phyloP scores from a whole-genome alignment of 805 yeast genomes.

The Yamadazyma paraphyllophila region DNA sequence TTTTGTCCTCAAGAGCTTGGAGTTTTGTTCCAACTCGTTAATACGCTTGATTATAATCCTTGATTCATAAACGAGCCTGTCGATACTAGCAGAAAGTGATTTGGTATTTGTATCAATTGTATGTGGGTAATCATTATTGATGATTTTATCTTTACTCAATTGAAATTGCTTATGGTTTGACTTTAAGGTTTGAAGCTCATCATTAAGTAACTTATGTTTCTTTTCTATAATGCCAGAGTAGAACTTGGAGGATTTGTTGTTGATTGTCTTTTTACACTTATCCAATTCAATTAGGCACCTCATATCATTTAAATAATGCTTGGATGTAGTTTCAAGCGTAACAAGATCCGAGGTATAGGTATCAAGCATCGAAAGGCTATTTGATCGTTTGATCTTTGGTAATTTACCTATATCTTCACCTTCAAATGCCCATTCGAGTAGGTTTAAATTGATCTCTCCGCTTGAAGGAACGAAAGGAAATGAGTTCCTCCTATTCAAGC shows the following conservation, averaged over 20 bases:
- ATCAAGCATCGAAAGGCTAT: constrained; percentile 10
- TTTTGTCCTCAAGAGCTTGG: constrained; percentile 26
- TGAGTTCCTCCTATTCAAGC: constrained; percentile 35
- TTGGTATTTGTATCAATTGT: constrained; percentile 28
- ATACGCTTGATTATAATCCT: constrained; percentile 39
- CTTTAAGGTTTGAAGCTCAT: constrained; percentile 29
- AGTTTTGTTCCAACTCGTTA: constrained; percentile 38
- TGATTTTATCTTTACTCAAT: constrained; percentile 19
- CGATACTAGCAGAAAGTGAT: constrained; percentile 33
- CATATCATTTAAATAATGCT: constrained; percentile 10
- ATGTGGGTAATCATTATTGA: constrained; percentile 29
- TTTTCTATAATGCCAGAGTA: constrained; percentile 17
- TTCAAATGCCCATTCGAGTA: constrained; percentile 12
- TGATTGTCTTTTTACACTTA: constrained; percentile 14
- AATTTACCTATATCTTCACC: constrained; percentile 2
- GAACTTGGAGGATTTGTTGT: constrained; percentile 8
- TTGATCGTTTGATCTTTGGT: constrained; percentile 1
- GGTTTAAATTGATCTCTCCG: constrained; percentile 13
- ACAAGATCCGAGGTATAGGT: constrained; percentile 18
- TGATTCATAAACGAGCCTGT: constrained; percentile 39
- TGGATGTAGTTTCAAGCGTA: constrained; percentile 10
- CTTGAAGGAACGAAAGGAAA: constrained; percentile 20
- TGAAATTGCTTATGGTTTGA: constrained; percentile 27
- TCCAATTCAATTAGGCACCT: constrained; percentile 21
- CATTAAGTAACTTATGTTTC: constrained; percentile 26